A percentile compares a stretch with the other conserved stretches of the same genome.
These are phyloP conservation scores for Mycena pura DNA, from an alignment of 768 basidiomycete genomes.

Conservation along the genomic window DNA sequence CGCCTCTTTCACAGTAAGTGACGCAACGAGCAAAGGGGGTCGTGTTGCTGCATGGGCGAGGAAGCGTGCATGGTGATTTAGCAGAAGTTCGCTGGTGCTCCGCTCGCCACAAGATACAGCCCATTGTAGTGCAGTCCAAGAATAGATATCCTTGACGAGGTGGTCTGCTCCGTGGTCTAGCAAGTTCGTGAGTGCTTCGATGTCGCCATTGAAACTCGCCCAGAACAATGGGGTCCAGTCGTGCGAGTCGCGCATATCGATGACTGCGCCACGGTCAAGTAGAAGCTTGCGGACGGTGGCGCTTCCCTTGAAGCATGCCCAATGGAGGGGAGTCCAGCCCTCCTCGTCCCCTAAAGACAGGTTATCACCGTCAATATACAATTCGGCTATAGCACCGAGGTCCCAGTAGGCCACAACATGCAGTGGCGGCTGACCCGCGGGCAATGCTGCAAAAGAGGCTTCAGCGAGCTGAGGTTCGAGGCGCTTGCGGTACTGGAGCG, in stretches of 20 bases:
- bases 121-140: constrained; percentile 23
- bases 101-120: constrained; percentile 17
- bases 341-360: not conserved
- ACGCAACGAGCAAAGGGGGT: not conserved
- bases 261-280: constrained; percentile 1
- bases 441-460: constrained; percentile 17
- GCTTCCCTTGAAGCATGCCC: constrained; percentile 19
- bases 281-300: constrained; percentile 12
- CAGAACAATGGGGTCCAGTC: constrained; percentile 22
- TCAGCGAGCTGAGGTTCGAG: constrained; percentile 11
- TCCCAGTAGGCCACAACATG: constrained; percentile 20
- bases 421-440: constrained; percentile 9
- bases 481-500: constrained; percentile 14
- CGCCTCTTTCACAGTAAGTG: constrained; percentile 2
- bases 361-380: constrained; percentile 2
- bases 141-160: constrained; percentile 12
- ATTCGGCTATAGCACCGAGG: constrained; percentile 10
- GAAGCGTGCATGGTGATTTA: constrained; percentile 16
- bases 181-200: constrained; percentile 3
- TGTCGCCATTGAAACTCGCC: constrained; percentile 18
- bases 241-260: constrained; percentile 13
- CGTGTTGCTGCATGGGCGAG: not conserved
- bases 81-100: constrained; percentile 1
- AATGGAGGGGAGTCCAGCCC: constrained; percentile 24
- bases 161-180: constrained; percentile 14